Conservation (phyloP, 2,329 filamentous ascomycete genomes). For the Albifimbria verrucaria region DNA sequence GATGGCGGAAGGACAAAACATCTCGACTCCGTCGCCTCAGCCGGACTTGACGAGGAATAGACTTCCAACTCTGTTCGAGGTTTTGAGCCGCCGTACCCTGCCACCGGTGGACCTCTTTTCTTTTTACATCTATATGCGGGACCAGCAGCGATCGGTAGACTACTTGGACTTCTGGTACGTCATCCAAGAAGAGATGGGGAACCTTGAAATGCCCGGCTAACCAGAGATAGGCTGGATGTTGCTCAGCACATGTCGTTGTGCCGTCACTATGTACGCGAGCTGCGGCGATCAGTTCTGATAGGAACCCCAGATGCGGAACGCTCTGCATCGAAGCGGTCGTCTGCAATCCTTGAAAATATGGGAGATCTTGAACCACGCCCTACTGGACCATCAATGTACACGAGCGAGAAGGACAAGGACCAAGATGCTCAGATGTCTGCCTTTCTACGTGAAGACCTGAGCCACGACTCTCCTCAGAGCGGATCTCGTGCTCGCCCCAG, state of each 20-base stretch:
- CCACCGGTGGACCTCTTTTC: slow-evolving; percentile 96
- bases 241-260: slow-evolving; percentile 98
- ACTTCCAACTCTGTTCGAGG: slow-evolving; percentile 92
- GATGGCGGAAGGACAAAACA: slow-evolving; percentile 19
- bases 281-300: slow-evolving; percentile 87
- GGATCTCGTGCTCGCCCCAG: slow-evolving; percentile 47
- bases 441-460: slow-evolving; percentile 70
- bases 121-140: slow-evolving; percentile 99
- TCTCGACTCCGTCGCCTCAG: slow-evolving; percentile 47
- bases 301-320: slow-evolving; percentile 89
- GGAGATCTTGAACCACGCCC: slow-evolving; percentile 62
- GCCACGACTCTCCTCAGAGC: slow-evolving; percentile 53
- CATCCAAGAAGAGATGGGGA: not conserved
- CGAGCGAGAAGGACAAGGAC: slow-evolving; percentile 68
- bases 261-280: slow-evolving; percentile 92
- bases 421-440: slow-evolving; percentile 89
- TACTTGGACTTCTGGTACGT: slow-evolving; percentile 96
- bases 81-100: slow-evolving; percentile 88
- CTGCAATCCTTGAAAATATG: slow-evolving; percentile 69
- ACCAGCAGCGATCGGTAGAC: slow-evolving; percentile 95
- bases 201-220: slow-evolving; percentile 9
- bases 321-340: slow-evolving; percentile 77
- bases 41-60: slow-evolving; percentile 70
- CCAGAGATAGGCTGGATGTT: slow-evolving; percentile 80
- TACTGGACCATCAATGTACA: slow-evolving; percentile 59